These are phyloP conservation scores for Monosporascus cannonballus DNA, from an alignment of 2,329 filamentous ascomycete genomes.

Conservation along the genomic window DNA sequence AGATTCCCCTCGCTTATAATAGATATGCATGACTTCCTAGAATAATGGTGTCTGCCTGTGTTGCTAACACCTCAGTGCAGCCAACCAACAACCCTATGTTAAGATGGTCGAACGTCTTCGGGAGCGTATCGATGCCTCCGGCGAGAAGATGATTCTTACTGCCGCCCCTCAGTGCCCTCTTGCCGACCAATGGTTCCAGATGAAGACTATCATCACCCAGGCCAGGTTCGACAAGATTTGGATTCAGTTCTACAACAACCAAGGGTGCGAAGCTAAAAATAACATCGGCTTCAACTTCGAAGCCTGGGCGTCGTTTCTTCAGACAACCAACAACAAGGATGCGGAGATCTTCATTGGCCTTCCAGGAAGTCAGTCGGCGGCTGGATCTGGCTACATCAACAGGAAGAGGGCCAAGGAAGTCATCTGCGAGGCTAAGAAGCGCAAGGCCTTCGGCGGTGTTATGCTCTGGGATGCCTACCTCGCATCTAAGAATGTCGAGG, in stretches of 20 bases:
- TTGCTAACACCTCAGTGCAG: slow-evolving; percentile 6
- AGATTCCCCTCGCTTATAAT: not conserved
- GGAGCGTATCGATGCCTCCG: slow-evolving; percentile 10
- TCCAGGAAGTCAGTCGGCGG: slow-evolving; percentile 24
- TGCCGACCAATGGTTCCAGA: slow-evolving; percentile 30
- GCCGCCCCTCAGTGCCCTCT: slow-evolving; percentile 41
- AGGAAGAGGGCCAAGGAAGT: slow-evolving; percentile 28
- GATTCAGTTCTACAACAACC: slow-evolving; percentile 46
- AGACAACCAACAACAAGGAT: slow-evolving; percentile 28
- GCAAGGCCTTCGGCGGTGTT: slow-evolving; percentile 36
- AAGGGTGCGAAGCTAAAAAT: slow-evolving; percentile 27
- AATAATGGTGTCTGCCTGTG: not conserved
- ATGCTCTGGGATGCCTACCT: slow-evolving; percentile 39
- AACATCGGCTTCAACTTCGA: slow-evolving; percentile 35
- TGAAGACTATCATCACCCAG: slow-evolving; percentile 34
- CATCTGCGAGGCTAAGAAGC: slow-evolving; percentile 32
- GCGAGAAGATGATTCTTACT: slow-evolving; percentile 25
- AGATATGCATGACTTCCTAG: not conserved
- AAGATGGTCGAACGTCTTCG: slow-evolving; percentile 19
- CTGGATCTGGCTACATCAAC: slow-evolving; percentile 28
- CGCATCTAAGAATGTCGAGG: slow-evolving; percentile 25
- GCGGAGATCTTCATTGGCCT: slow-evolving; percentile 42
- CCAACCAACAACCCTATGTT: slow-evolving; percentile 16
- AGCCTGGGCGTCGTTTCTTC: slow-evolving; percentile 32
- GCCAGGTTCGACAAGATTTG: slow-evolving; percentile 32